phyloP scores from a whole-genome alignment of 2,329 filamentous ascomycete species.

The Plenodomus biglobosus region DNA sequence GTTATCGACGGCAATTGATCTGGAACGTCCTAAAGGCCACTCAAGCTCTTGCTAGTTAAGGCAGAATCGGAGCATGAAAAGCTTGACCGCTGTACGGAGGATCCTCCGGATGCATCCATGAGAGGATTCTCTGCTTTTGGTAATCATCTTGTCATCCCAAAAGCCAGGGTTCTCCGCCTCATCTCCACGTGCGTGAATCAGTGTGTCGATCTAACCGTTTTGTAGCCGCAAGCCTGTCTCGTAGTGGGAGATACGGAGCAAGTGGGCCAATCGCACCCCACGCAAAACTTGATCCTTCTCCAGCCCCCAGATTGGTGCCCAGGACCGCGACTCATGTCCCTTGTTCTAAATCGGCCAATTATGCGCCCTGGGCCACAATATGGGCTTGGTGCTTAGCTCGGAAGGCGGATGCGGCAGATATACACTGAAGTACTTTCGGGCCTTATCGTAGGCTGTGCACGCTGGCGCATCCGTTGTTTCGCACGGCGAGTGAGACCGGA shows the following conservation, averaged over 20 bases:
- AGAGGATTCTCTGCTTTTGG: neutral
- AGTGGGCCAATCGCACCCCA: neutral
- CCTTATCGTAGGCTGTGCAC: neutral
- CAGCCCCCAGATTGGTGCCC: neutral
- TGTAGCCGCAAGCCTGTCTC: neutral
- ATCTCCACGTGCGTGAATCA: neutral
- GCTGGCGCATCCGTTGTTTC: neutral
- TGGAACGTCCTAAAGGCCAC: neutral
- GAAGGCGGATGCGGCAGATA: neutral
- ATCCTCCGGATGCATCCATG: neutral
- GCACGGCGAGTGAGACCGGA: neutral
- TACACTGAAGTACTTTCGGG: neutral
- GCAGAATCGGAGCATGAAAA: neutral
- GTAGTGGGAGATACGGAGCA: neutral
- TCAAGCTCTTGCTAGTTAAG: neutral
- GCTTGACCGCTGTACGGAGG: neutral
- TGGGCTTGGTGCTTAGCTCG: neutral
- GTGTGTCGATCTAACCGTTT: neutral
- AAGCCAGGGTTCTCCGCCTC: neutral
- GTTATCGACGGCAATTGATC: neutral
- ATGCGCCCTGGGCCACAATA: neutral
- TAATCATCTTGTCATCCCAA: neutral
- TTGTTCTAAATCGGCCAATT: neutral
- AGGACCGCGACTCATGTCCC: neutral
- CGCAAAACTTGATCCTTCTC: neutral